phyloP scores from a whole-genome alignment of 257 asterid species.

The Solanum pimpinellifolium region DNA sequence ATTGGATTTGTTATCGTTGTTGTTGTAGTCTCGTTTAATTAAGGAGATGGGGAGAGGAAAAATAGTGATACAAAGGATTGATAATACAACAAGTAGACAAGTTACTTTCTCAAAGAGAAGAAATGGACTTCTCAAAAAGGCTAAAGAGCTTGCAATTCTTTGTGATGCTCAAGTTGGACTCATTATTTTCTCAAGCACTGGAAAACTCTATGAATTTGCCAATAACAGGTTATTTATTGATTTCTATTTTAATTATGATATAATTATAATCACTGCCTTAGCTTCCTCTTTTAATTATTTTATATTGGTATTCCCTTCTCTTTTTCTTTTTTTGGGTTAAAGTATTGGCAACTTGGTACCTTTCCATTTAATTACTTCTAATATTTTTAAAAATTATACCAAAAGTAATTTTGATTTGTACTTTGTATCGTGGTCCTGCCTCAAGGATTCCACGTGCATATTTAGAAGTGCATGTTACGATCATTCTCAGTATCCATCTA shows the following conservation, averaged over 20 bases:
- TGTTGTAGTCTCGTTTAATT: not conserved
- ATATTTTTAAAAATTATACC: not conserved
- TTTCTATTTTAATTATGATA: not conserved
- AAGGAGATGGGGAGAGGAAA: constrained; percentile 34
- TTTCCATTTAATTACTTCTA: not conserved
- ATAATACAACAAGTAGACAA: constrained; percentile 37
- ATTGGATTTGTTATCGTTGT: not conserved
- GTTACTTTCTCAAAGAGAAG: constrained; percentile 42
- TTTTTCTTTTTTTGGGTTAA: not conserved
- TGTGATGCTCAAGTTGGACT: constrained; percentile 49
- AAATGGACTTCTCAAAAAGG: constrained; percentile 42
- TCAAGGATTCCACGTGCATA: not conserved
- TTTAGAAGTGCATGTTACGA: not conserved
- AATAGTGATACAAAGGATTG: constrained; percentile 37
- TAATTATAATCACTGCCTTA: no score
- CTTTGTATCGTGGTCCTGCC: not conserved
- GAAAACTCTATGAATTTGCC: constrained; percentile 32
- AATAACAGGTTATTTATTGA: constrained; percentile 19
- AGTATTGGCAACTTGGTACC: not conserved
- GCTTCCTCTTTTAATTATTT: not conserved
- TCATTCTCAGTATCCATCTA: not conserved
- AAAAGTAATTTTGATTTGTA: not conserved
- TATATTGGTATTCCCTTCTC: not conserved
- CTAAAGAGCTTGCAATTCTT: constrained; percentile 33
- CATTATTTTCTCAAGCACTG: constrained; percentile 40